phyloP scores from a whole-genome alignment of 192 early-diverging fungal genomes.

The Jimgerdemannia flammicorona region DNA sequence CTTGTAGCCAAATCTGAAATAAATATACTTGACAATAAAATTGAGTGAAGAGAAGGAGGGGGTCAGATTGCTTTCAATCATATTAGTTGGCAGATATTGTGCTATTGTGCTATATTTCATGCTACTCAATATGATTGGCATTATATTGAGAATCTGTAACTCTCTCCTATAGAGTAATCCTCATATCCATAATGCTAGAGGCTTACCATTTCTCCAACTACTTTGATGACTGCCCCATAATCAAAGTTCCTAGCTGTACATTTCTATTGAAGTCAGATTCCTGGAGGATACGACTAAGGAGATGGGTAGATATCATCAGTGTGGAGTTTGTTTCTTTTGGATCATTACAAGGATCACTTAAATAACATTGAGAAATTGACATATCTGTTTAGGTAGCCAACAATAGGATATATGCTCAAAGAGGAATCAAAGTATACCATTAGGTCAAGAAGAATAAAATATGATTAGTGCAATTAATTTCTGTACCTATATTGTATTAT shows the following conservation, averaged over 20 bases:
- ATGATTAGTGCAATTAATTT: constrained; percentile 8
- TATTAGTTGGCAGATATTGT: neutral
- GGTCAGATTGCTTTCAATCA: neutral
- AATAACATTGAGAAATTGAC: neutral
- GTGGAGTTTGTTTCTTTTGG: neutral
- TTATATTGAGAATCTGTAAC: too few species aligned
- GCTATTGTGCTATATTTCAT: too few species aligned
- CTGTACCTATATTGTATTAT: neutral
- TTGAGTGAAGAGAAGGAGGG: too few species aligned
- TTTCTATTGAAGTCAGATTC: constrained; percentile 54
- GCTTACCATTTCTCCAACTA: constrained; percentile 56
- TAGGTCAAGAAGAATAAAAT: constrained; percentile 8
- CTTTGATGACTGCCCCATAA: constrained; percentile 58
- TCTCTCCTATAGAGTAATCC: constrained; percentile 32
- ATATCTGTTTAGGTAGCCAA: constrained; percentile 7
- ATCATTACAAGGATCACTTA: neutral
- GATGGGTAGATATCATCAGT: constrained; percentile 26
- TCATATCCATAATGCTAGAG: constrained; percentile 79
- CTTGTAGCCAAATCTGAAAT: constrained; percentile 45
- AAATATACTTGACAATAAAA: constrained; percentile 13
- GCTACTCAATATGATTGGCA: too few species aligned
- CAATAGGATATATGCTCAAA: constrained; percentile 44
- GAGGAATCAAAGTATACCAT: constrained; percentile 34
- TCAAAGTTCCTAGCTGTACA: constrained; percentile 55
- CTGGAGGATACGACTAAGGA: constrained; percentile 69